Base-by-base conservation (phyloP, 768 basidiomycete species). In the Boletus rufocinnamomeus region DNA sequence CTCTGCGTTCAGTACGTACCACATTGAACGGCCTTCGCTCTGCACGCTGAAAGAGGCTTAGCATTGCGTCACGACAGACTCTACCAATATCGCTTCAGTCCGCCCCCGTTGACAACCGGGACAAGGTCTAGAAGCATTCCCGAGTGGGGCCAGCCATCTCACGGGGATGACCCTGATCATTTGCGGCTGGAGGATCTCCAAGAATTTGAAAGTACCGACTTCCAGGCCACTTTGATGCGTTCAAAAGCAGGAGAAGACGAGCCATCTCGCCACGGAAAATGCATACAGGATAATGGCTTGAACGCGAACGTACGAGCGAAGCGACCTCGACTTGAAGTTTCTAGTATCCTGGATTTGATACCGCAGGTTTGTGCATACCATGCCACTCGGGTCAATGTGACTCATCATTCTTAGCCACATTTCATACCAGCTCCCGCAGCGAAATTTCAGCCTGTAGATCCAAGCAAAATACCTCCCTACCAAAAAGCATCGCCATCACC, bases 291-390 rank as follows among this genome's bases (percentile, higher is more conserved):
- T 14, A 17, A 21, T 21, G 43, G 25, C 13, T 19, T 30, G 43
- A 54, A 17, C 25, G 37, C 47, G 19, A 56, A 67, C 44, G 61
- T 47, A 32, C 66, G 68, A 14, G 35, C 49, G 2, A 80, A 78
- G 63, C 73, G 66, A 43, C 68, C 65, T 52, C 77, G 74, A 47
- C 53, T 79, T 14, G 74, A 78, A 53, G 43, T 56, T n/a, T 67
- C 66, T 4, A 69, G 75, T 2, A 67, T 83, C 34, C 64, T 75
- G 54, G 61, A 68, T 43, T 51, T 77, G 35, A 75, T 85, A 54
- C 78, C 82, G 19, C 79, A 79, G 73, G 84, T 84, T 52, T 41
- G 76, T 68, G 37, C 47, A 38, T 52, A 53, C n/a, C 13, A n/a
- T 53, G 16, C 44, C 13, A 11, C 21, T 54, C 46, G 27, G 30